Evolutionary conservation across 306 rosid genomes (phyloP).

Genomic region (Ammopiptanthus mongolicus): DNA sequence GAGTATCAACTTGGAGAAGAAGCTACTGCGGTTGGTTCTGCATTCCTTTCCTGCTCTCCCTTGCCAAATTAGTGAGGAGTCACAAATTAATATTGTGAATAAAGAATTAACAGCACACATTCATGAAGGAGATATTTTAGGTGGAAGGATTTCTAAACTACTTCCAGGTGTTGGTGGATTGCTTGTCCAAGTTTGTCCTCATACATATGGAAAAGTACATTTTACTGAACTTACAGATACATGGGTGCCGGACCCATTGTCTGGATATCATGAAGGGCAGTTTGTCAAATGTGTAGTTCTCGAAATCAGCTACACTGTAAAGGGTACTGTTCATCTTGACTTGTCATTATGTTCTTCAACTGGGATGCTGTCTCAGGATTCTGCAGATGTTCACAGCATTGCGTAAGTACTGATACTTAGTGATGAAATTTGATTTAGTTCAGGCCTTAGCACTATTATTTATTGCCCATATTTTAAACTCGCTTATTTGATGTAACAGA

Average conservation of each 20-base stretch:
- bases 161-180: conserved; percentile 84
- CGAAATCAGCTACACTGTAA: conserved; percentile 45
- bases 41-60: conserved; percentile 30
- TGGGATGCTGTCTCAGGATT: conserved; percentile 29
- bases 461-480: background rate
- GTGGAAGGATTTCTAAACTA: conserved; percentile 71
- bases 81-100: conserved; percentile 14
- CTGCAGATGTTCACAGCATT: conserved; percentile 22
- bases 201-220: conserved; percentile 72
- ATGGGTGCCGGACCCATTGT: conserved; percentile 69
- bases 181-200: conserved; percentile 75
- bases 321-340: conserved; percentile 68
- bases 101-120: conserved; percentile 41
- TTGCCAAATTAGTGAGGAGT: conserved; percentile 23
- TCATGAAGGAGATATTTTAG: conserved; percentile 61
- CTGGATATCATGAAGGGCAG: conserved; percentile 77
- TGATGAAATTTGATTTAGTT: background rate
- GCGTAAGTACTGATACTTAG: conserved; percentile 36
- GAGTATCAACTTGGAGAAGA: conserved; percentile 55
- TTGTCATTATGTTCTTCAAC: conserved; percentile 58
- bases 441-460: background rate
- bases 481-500: background rate
- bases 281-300: conserved; percentile 80
- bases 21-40: conserved; percentile 54
- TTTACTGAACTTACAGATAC: conserved; percentile 64